Conservation (phyloP, 1,139 yeast species). For the Protomyces lactucae-debilis region DNA sequence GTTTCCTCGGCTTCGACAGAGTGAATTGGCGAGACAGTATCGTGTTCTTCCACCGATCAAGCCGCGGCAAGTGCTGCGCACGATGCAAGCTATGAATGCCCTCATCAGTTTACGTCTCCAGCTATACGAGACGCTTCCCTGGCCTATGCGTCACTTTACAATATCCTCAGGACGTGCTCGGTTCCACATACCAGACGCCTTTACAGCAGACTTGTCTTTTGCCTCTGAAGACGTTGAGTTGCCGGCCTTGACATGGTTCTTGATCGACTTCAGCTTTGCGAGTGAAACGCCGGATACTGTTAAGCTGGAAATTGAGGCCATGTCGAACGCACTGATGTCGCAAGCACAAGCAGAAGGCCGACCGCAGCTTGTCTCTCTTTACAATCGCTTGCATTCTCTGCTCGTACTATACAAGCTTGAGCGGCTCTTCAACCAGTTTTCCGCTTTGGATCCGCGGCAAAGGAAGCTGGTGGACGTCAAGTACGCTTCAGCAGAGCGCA, state of each 20-base stretch:
- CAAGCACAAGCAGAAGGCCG: neutral
- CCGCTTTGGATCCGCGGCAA: slow-evolving; percentile 6
- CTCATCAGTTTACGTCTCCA: slow-evolving; percentile 73
- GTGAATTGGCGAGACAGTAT: slow-evolving; percentile 38
- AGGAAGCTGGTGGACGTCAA: slow-evolving; percentile 16
- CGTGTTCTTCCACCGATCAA: slow-evolving; percentile 46
- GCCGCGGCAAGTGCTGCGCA: slow-evolving; percentile 55
- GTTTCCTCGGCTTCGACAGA: slow-evolving; percentile 10
- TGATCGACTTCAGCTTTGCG: slow-evolving; percentile 61
- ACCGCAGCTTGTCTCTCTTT: slow-evolving; percentile 53
- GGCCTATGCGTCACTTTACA: slow-evolving; percentile 52
- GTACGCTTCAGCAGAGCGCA: slow-evolving; percentile 17
- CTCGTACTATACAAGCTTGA: slow-evolving; percentile 18
- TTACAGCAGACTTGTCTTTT: slow-evolving; percentile 53
- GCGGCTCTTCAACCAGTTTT: slow-evolving; percentile 23
- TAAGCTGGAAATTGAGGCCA: slow-evolving; percentile 35
- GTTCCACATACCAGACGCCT: slow-evolving; percentile 61
- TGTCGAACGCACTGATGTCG: slow-evolving; percentile 5
- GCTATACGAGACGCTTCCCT: slow-evolving; percentile 42
- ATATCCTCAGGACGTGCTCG: slow-evolving; percentile 73
- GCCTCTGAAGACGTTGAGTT: slow-evolving; percentile 61
- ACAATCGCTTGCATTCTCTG: slow-evolving; percentile 53
- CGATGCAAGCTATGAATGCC: slow-evolving; percentile 65
- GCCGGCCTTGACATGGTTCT: slow-evolving; percentile 56
- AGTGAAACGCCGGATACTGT: slow-evolving; percentile 6